Conservation (phyloP, 306 rosid species). For the Lotus japonicus region DNA sequence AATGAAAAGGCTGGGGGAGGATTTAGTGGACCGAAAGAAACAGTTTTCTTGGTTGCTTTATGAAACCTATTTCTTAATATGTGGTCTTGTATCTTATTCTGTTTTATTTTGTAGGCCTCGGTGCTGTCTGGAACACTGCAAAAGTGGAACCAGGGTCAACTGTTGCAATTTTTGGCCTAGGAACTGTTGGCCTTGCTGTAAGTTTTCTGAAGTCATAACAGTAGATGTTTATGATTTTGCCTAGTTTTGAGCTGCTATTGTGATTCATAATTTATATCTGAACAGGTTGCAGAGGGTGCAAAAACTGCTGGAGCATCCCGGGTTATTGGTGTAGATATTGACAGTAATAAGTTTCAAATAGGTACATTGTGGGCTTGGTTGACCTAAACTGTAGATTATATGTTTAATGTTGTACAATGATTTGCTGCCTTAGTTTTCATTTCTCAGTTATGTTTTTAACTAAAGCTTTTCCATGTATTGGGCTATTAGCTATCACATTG, state of each 20-base stretch:
- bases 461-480: neutral
- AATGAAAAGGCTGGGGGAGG: neutral
- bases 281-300: conserved; percentile 94
- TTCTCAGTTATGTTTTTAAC: neutral
- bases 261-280: conserved; percentile 12
- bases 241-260: conserved; percentile 7
- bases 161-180: conserved; percentile 91
- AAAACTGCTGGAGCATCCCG: conserved; percentile 91
- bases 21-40: neutral
- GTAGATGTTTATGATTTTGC: conserved; percentile 1
- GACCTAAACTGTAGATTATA: neutral
- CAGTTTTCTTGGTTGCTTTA: neutral
- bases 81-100: neutral
- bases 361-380: conserved; percentile 39
- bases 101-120: conserved; percentile 48
- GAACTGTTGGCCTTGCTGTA: conserved; percentile 95
- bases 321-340: conserved; percentile 74
- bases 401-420: conserved; percentile 1
- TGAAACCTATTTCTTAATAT: neutral
- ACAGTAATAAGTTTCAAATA: conserved; percentile 60
- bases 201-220: conserved; percentile 22
- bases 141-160: conserved; percentile 84
- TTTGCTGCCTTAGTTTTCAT: neutral
- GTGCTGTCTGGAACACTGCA: conserved; percentile 99
- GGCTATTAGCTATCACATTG: neutral